A percentile compares a stretch with the other conserved stretches of the same genome.
These are phyloP conservation scores for Trapa bicornis DNA, from an alignment of 345 rosid species.

Conservation along the genomic window DNA sequence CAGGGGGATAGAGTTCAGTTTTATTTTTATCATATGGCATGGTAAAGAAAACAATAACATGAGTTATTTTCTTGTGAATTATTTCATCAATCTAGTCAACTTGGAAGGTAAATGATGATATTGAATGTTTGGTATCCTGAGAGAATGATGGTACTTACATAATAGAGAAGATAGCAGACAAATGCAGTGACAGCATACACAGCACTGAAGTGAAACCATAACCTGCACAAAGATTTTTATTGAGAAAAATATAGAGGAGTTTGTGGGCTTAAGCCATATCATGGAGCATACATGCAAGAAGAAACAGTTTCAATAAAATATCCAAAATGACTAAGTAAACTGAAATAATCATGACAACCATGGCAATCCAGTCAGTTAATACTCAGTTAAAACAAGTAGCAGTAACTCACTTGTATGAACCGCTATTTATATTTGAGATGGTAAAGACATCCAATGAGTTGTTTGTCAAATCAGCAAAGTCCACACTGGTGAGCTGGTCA, in stretches of 20 bases:
- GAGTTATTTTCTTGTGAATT: background rate
- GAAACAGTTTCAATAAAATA: background rate
- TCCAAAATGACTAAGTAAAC: background rate
- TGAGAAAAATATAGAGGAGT: constrained; percentile 10
- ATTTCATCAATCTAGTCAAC: background rate
- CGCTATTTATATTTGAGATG: constrained; percentile 58
- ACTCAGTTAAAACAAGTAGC: background rate
- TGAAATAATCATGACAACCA: background rate
- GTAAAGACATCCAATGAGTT: constrained; percentile 77
- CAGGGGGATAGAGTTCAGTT: background rate
- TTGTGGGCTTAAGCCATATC: constrained; percentile 1
- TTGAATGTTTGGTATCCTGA: background rate
- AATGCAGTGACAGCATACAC: constrained; percentile 62
- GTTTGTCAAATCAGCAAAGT: constrained; percentile 49
- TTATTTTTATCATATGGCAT: background rate
- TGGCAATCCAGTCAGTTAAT: background rate
- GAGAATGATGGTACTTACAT: constrained; percentile 30
- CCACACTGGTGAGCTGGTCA: constrained; percentile 42
- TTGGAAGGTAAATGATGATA: background rate
- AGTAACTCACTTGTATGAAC: constrained; percentile 27
- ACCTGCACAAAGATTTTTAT: constrained; percentile 34
- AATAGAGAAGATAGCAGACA: constrained; percentile 65
- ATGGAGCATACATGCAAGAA: background rate
- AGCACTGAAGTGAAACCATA: constrained; percentile 85
- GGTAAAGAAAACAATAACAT: background rate